These are phyloP conservation scores for Trichocladium antarcticum DNA, from an alignment of 495 filamentous ascomycete genomes.

Conservation along the genomic window DNA sequence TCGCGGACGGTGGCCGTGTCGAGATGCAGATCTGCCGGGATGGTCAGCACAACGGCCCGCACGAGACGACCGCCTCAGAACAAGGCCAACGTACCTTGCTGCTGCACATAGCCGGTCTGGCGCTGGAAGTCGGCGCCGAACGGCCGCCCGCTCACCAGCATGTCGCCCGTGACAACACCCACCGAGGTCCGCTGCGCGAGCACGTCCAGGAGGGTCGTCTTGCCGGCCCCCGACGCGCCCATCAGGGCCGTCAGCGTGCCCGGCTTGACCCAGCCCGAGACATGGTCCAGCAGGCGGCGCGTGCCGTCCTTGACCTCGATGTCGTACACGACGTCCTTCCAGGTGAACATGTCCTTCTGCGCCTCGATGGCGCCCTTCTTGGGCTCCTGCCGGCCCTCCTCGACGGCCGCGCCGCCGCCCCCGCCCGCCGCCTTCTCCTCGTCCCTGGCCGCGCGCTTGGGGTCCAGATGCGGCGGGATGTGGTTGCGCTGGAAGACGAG, in stretches of 20 bases:
- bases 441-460: conserved; percentile 13
- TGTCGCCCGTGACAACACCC: conserved; percentile 62
- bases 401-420: neutral
- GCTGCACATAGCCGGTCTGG: conserved; percentile 81
- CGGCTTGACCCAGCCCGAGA: conserved; percentile 69
- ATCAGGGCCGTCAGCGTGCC: conserved; percentile 70
- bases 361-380: conserved; percentile 31
- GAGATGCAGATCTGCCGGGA: conserved; percentile 57
- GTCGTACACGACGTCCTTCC: conserved; percentile 50
- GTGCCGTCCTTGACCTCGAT: conserved; percentile 54
- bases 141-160: conserved; percentile 59
- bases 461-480: conserved; percentile 14
- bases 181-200: conserved; percentile 62
- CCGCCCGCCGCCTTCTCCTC: conserved; percentile 35
- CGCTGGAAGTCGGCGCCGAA: conserved; percentile 65
- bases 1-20: conserved; percentile 71
- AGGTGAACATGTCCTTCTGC: conserved; percentile 48
- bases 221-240: conserved; percentile 75
- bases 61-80: neutral
- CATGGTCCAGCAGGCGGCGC: conserved; percentile 49
- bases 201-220: conserved; percentile 53
- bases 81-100: conserved; percentile 50
- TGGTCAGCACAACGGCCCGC: neutral
- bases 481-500: conserved; percentile 25
- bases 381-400: conserved; percentile 16